These are phyloP conservation scores for Anacardium occidentale DNA, from an alignment of 345 rosid species.

Conservation along the genomic window DNA sequence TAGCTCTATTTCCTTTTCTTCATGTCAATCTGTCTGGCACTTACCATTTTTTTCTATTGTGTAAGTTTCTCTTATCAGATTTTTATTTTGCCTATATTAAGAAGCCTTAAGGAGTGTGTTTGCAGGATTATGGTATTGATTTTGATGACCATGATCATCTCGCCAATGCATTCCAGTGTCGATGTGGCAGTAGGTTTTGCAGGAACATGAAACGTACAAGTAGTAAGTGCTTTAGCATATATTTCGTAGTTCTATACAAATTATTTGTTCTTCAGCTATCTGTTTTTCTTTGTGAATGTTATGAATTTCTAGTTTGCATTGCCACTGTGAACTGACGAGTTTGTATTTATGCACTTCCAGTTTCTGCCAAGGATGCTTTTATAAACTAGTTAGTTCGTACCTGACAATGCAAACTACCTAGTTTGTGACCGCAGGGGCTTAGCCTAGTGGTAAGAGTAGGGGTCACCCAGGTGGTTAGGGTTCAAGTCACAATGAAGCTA, in stretches of 20 bases:
- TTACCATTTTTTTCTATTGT: neutral
- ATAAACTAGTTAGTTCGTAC: too few relatives aligned
- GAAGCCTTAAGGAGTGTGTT: slow-evolving; percentile 11
- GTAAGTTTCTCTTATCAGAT: neutral
- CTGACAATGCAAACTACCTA: neutral
- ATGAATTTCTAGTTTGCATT: neutral
- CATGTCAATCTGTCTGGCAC: neutral
- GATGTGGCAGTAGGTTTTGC: slow-evolving; percentile 78
- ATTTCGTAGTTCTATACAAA: neutral
- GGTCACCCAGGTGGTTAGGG: too few relatives aligned
- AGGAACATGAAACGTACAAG: slow-evolving; percentile 46
- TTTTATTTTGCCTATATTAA: neutral
- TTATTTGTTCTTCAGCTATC: neutral
- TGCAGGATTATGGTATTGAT: slow-evolving; percentile 90
- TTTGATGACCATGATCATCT: slow-evolving; percentile 68
- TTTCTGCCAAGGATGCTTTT: neutral
- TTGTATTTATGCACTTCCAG: neutral
- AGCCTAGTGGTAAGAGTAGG: too few relatives aligned
- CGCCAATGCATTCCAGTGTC: slow-evolving; percentile 56
- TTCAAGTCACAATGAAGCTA: too few relatives aligned
- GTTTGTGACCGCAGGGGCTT: too few relatives aligned
- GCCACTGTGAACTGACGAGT: neutral
- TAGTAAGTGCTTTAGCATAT: slow-evolving; percentile 43
- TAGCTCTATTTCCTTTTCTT: too few relatives aligned
- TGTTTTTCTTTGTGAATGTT: neutral